phyloP scores from a whole-genome alignment of 805 yeast genomes.

The Yamadazyma phyllophila region DNA sequence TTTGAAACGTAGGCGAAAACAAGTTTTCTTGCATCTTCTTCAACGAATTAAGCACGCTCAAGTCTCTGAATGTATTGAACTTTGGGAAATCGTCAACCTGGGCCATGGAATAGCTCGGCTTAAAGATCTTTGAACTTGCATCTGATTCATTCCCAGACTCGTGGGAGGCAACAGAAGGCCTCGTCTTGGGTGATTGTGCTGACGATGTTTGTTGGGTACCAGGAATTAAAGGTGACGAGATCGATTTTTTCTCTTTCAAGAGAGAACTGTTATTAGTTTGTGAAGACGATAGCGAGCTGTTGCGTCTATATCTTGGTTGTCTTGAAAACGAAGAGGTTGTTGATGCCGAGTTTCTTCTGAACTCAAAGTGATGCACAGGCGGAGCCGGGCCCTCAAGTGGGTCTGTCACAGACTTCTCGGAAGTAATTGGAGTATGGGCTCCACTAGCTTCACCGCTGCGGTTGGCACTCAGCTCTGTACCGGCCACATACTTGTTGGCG shows the following conservation, averaged over 20 bases:
- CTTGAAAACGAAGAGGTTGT: conserved; percentile 9
- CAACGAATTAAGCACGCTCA: conserved; percentile 24
- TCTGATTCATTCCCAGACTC: conserved; percentile 5
- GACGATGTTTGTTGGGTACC: not conserved
- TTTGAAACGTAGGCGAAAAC: conserved; percentile 27
- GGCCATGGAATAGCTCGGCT: conserved; percentile 14
- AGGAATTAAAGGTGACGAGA: not conserved
- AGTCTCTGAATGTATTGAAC: conserved; percentile 18
- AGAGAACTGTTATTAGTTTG: conserved; percentile 10
- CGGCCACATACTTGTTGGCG: conserved; percentile 7
- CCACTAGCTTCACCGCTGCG: not conserved
- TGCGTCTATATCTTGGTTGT: conserved; percentile 12
- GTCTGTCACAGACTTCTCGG: not conserved
- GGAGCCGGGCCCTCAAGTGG: not conserved
- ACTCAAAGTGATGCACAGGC: conserved; percentile 1
- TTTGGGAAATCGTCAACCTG: conserved; percentile 11
- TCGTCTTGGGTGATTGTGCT: not conserved
- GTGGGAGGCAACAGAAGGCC: not conserved
- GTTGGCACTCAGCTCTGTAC: not conserved
- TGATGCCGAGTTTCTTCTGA: conserved; percentile 11
- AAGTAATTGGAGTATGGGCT: not conserved
- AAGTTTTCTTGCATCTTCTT: conserved; percentile 21
- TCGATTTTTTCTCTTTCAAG: not conserved
- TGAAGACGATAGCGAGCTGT: conserved; percentile 20
- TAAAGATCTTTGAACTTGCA: conserved; percentile 12